A percentile compares a stretch with the other conserved stretches of the same genome.
Evolutionary conservation across 805 yeast species (phyloP).

Genomic region (Candida ovalis): DNA sequence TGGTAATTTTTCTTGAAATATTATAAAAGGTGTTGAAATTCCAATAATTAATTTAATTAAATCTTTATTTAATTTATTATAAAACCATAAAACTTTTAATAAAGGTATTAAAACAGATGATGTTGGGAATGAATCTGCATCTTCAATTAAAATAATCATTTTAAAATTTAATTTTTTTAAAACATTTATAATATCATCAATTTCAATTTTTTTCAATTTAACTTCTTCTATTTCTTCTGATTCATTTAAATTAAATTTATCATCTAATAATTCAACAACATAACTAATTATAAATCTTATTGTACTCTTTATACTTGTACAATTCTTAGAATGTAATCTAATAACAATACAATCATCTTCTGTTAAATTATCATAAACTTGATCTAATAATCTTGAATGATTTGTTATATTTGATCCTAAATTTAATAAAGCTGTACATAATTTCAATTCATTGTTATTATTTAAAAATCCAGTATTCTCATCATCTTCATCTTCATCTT

Average conservation of each 20-base stretch:
- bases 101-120: slow-evolving; percentile 19
- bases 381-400: slow-evolving; percentile 33
- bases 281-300: slow-evolving; percentile 30
- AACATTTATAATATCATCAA: slow-evolving; percentile 22
- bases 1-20: slow-evolving; percentile 33
- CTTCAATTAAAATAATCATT: slow-evolving; percentile 30
- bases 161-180: slow-evolving; percentile 9
- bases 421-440: slow-evolving; percentile 36
- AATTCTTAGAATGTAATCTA: slow-evolving; percentile 35
- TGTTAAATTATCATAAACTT: slow-evolving; percentile 21
- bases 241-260: slow-evolving; percentile 12
- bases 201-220: slow-evolving; percentile 18
- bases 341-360: slow-evolving; percentile 21
- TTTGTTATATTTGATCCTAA: slow-evolving; percentile 43
- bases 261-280: slow-evolving; percentile 10
- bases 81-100: slow-evolving; percentile 23
- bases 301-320: slow-evolving; percentile 35
- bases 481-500: too few relatives aligned
- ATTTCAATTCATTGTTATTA: slow-evolving; percentile 6
- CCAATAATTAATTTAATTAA: slow-evolving; percentile 28
- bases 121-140: slow-evolving; percentile 33
- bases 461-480: slow-evolving; percentile 4
- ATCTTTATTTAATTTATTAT: slow-evolving; percentile 10
- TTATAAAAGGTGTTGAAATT: slow-evolving; percentile 32
- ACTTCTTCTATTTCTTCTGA: slow-evolving; percentile 11